Base-by-base conservation (phyloP, 495 filamentous ascomycete genomes). In the Trichoderma reesei region DNA sequence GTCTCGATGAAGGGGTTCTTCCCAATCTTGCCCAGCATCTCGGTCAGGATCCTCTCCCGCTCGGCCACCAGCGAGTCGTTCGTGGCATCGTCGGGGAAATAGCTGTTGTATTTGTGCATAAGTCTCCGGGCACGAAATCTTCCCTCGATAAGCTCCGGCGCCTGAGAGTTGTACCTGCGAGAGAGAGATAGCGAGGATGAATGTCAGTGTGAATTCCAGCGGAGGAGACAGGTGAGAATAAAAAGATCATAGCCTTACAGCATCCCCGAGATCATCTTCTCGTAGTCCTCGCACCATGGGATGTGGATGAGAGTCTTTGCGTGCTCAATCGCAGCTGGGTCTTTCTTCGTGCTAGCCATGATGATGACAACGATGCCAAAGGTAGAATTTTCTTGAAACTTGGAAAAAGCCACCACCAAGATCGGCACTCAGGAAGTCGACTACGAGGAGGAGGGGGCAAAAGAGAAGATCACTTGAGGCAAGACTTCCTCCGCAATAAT, bases 241-340 rank as follows among this genome's bases (percentile, higher is more conserved):
- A 26, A 0, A 1, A 26, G 26, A 26, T 0, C 26, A 26, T 26
- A 26, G 0, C 26, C 71, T 44, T 68, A 81, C 79, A 80, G 68
- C 79, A 82, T 81, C 1, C 80, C 80, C 0, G 80, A 82, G 42
- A 83, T 78, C 81, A 84, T 84, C 18, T 77, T 75, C 67, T 82
- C 80, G 61, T 81, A 82, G 48, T 83, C 77, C 11, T 81, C 77
- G 60, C 80, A 75, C 74, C 76, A 73, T 3, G 77, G 77, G 0
- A 79, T 68, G 38, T 78, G 66, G 42, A 69, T 62, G 8, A 84
- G 70, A 16, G 61, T 67, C 37, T 70, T 77, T 18, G 82, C 77
- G 36, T 76, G 66, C 42, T 73, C 75, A 59, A 85, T 75, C 18
- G 77, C 70, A n/a, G 78, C 76, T 4, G 72, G 67, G 36, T 78